A percentile compares a stretch with the other conserved stretches of the same genome.
Conservation (phyloP, 495 filamentous ascomycete species). For the Neurospora terricola region DNA sequence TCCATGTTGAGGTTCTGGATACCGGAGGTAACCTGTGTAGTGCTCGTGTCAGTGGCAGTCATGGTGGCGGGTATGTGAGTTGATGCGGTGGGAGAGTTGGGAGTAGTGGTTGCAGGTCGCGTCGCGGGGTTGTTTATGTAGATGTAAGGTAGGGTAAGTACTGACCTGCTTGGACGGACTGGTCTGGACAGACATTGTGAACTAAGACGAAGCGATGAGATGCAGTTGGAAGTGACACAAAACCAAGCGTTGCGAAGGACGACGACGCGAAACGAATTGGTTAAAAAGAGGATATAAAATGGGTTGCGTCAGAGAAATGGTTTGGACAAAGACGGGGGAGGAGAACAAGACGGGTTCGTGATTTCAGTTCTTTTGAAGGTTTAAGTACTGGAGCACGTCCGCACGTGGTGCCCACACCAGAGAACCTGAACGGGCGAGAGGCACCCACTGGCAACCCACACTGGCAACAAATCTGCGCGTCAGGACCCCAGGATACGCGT, state of each 20-base stretch:
- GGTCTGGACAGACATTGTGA: slow-evolving; percentile 57
- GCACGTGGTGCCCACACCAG: slow-evolving; percentile 11
- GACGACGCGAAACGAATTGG: background rate
- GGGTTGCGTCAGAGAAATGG: background rate
- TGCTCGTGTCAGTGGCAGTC: slow-evolving; percentile 27
- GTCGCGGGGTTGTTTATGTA: slow-evolving; percentile 1
- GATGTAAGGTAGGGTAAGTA: background rate
- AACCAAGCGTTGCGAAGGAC: background rate
- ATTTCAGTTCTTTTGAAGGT: slow-evolving; percentile 4
- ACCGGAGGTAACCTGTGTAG: slow-evolving; percentile 64
- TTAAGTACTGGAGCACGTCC: slow-evolving; percentile 22
- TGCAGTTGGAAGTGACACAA: slow-evolving; percentile 1
- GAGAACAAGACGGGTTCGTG: slow-evolving; percentile 5
- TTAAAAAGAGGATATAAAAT: background rate
- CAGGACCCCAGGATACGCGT: slow-evolving; percentile 12
- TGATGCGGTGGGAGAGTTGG: slow-evolving; percentile 6
- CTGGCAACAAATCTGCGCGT: slow-evolving; percentile 5
- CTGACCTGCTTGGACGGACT: slow-evolving; percentile 84
- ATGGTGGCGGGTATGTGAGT: background rate
- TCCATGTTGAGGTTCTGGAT: slow-evolving; percentile 90
- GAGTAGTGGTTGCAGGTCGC: background rate
- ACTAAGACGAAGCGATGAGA: slow-evolving; percentile 1
- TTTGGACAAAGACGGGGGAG: slow-evolving; percentile 8
- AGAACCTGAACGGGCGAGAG: background rate
- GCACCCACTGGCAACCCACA: background rate